Percentiles rank a stretch among this genome's conserved stretches.
Evolutionary conservation across 202 grass and related monocot species (phyloP).

Genomic region (Dendrocalamus latiflorus): DNA sequence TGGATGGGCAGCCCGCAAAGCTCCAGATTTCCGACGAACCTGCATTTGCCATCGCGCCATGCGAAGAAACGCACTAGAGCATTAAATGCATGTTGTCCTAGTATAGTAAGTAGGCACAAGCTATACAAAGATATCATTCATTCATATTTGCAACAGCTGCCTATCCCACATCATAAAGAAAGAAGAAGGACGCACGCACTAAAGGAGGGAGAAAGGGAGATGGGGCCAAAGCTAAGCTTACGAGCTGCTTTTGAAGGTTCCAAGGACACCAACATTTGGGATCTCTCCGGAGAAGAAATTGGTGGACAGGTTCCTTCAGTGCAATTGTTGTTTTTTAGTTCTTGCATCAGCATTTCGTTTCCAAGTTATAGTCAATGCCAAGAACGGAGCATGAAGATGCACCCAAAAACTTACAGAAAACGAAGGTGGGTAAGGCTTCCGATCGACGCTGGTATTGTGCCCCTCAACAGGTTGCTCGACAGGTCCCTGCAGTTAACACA

Average conservation of each 20-base stretch:
- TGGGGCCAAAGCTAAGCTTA: constrained; percentile 36
- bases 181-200: too few species aligned
- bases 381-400: too few species aligned
- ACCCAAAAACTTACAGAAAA: constrained; percentile 53
- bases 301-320: constrained; percentile 67
- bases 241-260: constrained; percentile 86
- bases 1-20: constrained; percentile 80
- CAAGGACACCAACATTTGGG: constrained; percentile 77
- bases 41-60: constrained; percentile 15
- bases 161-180: background rate
- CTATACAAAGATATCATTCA: background rate
- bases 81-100: background rate
- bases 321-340: background rate
- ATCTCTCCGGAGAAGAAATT: constrained; percentile 97
- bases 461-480: constrained; percentile 80
- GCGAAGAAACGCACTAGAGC: constrained; percentile 11
- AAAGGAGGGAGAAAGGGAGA: constrained; percentile 1
- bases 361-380: background rate
- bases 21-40: constrained; percentile 92
- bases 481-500: constrained; percentile 48
- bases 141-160: background rate
- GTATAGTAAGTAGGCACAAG: background rate
- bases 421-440: constrained; percentile 64
- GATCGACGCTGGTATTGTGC: constrained; percentile 61
- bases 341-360: background rate